Evolutionary conservation across 208 protist species (phyloP), one percentile per base, ranked within the genome.

Genomic region (Strigomonas galati): DNA sequence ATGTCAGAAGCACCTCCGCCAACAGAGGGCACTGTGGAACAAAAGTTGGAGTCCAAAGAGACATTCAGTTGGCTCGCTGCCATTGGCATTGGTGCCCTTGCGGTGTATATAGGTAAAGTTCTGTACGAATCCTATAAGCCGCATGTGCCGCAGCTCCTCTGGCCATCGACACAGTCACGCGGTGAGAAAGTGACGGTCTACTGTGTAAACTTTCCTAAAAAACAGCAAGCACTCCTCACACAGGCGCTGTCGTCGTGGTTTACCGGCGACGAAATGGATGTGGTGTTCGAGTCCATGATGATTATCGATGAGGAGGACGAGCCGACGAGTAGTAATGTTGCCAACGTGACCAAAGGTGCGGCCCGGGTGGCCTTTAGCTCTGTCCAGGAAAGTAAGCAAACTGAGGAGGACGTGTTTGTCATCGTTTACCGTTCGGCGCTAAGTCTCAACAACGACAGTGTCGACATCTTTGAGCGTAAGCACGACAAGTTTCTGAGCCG

Each of bases 151-250:
- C 87, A 93, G 67, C 57, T 81, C 3, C 65, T 93, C 4, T 83
- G 70, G 19, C 27, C 27, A 23, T 1, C 31, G 15, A 4, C 56
- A 24, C 10, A 24, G 30, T 44, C 35, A 27, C 14, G 23, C 54
- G n/a, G 40, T 21, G 46, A 15, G 31, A 14, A 44, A 15, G 7
- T 37, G 51, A 40, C 35, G 10, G 51, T 43, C 48, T 43, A 27
- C n/a, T 66, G 84, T 51, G 88, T 94, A 19, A 94, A 94, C 65
- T 80, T 89, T 68, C 54, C 58, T 14, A 56, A 66, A 5, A 62
- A 75, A 24, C 24, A 81, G n/a, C 40, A 59, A 21, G 56, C 6
- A 5, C 24, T 55, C n/a, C 67, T 86, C 17, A 10, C 53, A 24
- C 57, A 35, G 15, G 74, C 70, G 0, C 51, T 85, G 24, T 67